Base-by-base conservation (phyloP, 495 filamentous ascomycete genomes). In the Hypoxylon lenormandii region DNA sequence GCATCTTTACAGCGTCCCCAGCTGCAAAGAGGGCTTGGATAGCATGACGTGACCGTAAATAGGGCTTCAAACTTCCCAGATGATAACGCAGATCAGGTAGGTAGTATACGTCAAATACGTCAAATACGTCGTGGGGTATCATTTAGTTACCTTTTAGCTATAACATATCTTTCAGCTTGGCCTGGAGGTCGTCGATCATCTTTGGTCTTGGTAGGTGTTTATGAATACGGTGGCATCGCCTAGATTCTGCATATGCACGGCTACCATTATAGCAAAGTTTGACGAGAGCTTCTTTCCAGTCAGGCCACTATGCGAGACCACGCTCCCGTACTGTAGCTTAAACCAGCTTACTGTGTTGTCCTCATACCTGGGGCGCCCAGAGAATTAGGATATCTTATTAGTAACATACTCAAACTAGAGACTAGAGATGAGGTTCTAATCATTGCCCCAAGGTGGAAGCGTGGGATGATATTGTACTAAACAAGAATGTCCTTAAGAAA, bases 261-360 rank as follows among this genome's bases (percentile, higher is more conserved):
- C 3, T 18, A 18, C n/a, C 12, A 30, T 43, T 30, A 15, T 30
- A 40, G 21, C 4, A 54, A 54, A 49, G 30, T 49, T 13, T 33
- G 15, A 43, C 10, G 33, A 16, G 28, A 47, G n/a, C 58, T 30
- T 3, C 13, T 6, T 53, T 18, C 28, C 11, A 52, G 5, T 18
- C 1, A 42, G 23, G 30, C 4, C 10, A 8, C 19, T 12, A 48
- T 23, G 30, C 30, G 26, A 47, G 7, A 21, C 19, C 13, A 56
- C 2, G 1, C n/a, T 38, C 12, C 47, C 21, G 48, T 26, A 40
- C 12, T 10, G 40, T 60, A 12, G 12, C 21, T 59, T 42, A 30
- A 54, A 16, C 19, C 50, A 10, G 49, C 55, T 66, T 60, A 54
- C 64, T 60, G 23, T 49, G 42, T 55, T 18, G n/a, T 3, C 18